Evolutionary conservation across 148 eudicot genomes (phyloP).

Genomic region (Salicornia ramosissima): DNA sequence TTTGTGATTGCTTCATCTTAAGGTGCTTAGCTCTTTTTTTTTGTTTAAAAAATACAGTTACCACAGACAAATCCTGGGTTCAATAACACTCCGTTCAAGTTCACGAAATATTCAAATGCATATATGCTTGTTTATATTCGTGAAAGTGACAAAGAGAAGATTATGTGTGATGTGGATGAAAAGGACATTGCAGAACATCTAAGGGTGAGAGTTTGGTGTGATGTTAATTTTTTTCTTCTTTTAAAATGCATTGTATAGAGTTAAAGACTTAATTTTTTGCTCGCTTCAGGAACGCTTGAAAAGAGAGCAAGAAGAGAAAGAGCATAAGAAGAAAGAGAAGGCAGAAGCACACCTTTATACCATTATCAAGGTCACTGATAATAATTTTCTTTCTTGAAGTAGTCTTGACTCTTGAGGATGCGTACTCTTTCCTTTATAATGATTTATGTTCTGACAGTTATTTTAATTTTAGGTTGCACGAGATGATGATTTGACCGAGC

Average conservation of each 20-base stretch:
- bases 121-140: constrained; percentile 99
- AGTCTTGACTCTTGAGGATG: constrained; percentile 6
- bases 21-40: not conserved
- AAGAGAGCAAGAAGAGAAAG: constrained; percentile 94
- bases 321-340: constrained; percentile 82
- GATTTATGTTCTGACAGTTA: not conserved
- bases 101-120: constrained; percentile 95
- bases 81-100: constrained; percentile 86
- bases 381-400: not conserved
- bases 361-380: constrained; percentile 65
- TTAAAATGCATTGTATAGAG: not conserved
- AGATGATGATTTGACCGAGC: constrained; percentile 74
- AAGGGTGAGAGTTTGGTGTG: constrained; percentile 41
- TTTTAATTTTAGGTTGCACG: constrained; percentile 68
- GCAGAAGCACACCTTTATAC: constrained; percentile 97
- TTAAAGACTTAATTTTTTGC: constrained; percentile 3
- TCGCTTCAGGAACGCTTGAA: constrained; percentile 69
- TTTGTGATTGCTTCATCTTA: constrained; percentile 10
- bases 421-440: not conserved
- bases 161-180: constrained; percentile 90
- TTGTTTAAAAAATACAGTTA: constrained; percentile 33
- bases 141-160: constrained; percentile 86
- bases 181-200: constrained; percentile 95
- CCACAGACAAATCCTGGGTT: constrained; percentile 94
- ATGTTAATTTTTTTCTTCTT: constrained; percentile 3